Conservation (phyloP, 768 basidiomycete species). For the Mycena latifolia region DNA sequence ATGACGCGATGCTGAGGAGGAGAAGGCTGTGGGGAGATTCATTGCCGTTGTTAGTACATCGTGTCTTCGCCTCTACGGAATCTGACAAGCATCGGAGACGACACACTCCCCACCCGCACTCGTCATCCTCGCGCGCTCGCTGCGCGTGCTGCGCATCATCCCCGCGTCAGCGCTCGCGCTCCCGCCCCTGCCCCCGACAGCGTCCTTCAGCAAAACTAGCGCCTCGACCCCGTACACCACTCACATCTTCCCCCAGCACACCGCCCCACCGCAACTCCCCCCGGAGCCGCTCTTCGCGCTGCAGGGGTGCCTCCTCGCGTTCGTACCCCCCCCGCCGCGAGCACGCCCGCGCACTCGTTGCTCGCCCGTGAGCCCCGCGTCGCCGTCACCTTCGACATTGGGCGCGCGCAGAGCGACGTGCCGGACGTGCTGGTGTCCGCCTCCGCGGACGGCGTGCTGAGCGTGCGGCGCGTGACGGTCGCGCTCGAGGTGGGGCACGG, state of each 20-base stretch:
- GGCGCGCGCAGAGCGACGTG: conserved; percentile 54
- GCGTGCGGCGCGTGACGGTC: conserved; percentile 60
- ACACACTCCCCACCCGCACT: conserved; percentile 32
- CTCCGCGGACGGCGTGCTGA: conserved; percentile 65
- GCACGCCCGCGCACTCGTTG: conserved; percentile 48
- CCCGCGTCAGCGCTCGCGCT: conserved; percentile 15
- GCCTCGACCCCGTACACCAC: conserved; percentile 14
- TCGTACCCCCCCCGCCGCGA: conserved; percentile 37
- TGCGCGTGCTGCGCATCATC: conserved; percentile 35
- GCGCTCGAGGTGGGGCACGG: conserved; percentile 53
- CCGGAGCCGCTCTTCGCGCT: conserved; percentile 26
- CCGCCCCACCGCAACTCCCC: conserved; percentile 13
- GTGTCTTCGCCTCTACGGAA: background rate
- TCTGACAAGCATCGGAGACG: conserved; percentile 7
- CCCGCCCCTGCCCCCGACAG: no score
- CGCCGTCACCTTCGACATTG: conserved; percentile 45
- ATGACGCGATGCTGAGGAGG: background rate
- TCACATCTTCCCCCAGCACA: background rate
- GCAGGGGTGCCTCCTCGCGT: conserved; percentile 33
- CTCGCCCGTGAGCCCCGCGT: conserved; percentile 20
- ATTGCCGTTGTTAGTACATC: conserved; percentile 19
- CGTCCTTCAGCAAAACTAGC: no score
- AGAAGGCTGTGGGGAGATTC: background rate
- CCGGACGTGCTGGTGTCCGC: conserved; percentile 82
- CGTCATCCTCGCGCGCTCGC: conserved; percentile 20